Base-by-base conservation (phyloP, 106 monocot genomes). In the Ottelia alismoides region DNA sequence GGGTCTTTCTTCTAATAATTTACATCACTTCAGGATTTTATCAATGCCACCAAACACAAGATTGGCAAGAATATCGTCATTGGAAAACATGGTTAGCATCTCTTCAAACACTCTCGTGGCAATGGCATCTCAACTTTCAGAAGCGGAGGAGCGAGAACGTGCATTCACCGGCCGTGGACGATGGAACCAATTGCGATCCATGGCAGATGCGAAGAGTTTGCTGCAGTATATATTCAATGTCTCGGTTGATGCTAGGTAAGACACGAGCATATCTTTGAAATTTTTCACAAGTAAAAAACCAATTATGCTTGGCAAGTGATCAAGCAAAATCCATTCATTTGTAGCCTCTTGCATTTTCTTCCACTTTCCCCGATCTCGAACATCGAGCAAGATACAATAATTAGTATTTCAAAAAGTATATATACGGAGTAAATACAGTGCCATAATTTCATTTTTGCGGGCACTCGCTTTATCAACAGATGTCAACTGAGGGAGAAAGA, bases 121-220 rank as follows among this genome's bases (percentile, higher is more conserved):
- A 18, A 88, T 88, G 88, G 88, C 88, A 74, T 88, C 88, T 17
- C 94, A 96, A 52, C 80, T 96, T 58, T 88, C 88, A 32, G 88
- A 96, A 45, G 94, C 94, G 4, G 94, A 96, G 74, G 94, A 94
- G 53, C 58, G 88, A 57, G 94, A 96, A 57, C 74, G 81, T 28
- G 65, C 76, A 47, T 88, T 96, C 61, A 65, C 71, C 51, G 73
- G 77, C 0, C 81, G 81, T 57, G 83, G 88, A 20, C 73, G 88
- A 14, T 96, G 88, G 88, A 96, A 71, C 62, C 84, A 96, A 40
- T 63, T 96, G 63, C 72, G 84, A 27, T 88, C 88, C 51, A 69
- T 96, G 78, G 78, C 52, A 56, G 94, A 96, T 56, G 77, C 94
- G 35, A 96, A 84, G 64, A 84, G 50, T 55, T 74, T 88, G 47